A percentile compares a stretch with the other conserved stretches of the same genome.
These are phyloP conservation scores for Lyophyllum decastes DNA, from an alignment of 768 basidiomycete species.

Conservation along the genomic window DNA sequence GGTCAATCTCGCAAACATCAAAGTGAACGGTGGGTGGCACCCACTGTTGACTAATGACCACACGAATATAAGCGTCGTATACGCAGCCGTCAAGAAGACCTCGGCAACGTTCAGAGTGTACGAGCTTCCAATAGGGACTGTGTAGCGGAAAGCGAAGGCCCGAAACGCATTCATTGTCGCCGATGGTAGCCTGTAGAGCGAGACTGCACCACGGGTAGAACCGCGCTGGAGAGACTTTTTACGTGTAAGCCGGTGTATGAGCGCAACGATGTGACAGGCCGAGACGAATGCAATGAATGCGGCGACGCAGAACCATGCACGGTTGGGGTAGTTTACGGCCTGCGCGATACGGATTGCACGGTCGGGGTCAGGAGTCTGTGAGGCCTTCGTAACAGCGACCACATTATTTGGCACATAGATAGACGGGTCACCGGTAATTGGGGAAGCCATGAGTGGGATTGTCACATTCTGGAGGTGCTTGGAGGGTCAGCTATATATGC, in stretches of 20 bases:
- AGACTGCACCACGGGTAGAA: not conserved
- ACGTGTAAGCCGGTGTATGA: not conserved
- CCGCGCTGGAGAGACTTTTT: not conserved
- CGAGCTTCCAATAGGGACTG: conserved; percentile 27
- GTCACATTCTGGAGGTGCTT: not conserved
- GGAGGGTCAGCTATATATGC: not conserved
- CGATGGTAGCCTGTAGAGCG: conserved; percentile 11
- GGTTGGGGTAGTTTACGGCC: conserved; percentile 12
- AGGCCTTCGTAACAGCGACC: not conserved
- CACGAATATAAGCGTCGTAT: conserved; percentile 29
- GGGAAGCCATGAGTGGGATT: not conserved
- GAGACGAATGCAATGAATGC: conserved; percentile 16
- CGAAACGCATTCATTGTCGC: conserved; percentile 16
- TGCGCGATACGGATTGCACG: conserved; percentile 7
- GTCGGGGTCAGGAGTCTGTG: conserved; percentile 10
- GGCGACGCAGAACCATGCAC: conserved; percentile 18
- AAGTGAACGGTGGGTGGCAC: not conserved
- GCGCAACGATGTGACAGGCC: conserved; percentile 4
- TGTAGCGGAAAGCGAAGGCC: conserved; percentile 20
- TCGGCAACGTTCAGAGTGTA: conserved; percentile 38
- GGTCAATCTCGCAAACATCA: not conserved
- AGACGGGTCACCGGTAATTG: not conserved
- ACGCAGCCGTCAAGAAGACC: conserved; percentile 32
- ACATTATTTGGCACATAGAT: not conserved
- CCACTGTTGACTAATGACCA: conserved; percentile 42